A percentile compares a stretch with the other conserved stretches of the same genome.
Evolutionary conservation across 306 rosid species (phyloP).

Genomic region (Senna tora): DNA sequence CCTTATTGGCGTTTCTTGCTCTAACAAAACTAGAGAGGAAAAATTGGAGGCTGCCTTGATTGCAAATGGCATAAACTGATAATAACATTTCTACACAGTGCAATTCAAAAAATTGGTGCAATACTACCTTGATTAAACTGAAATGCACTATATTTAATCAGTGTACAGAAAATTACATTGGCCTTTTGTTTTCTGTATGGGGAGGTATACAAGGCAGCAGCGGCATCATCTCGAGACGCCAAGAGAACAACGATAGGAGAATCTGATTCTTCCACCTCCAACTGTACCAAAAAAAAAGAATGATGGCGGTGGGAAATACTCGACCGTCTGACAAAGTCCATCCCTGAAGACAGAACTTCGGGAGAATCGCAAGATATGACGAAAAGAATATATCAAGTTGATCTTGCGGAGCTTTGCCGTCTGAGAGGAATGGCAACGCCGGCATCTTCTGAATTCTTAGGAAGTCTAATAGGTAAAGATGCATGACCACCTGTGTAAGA

Average conservation of each 20-base stretch:
- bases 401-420: slow-evolving; percentile 76
- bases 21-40: slow-evolving; percentile 5
- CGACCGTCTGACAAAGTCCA: slow-evolving; percentile 45
- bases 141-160: slow-evolving; percentile 54
- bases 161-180: slow-evolving; percentile 62
- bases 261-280: slow-evolving; percentile 54
- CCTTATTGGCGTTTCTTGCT: slow-evolving; percentile 20
- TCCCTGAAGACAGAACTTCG: slow-evolving; percentile 37
- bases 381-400: slow-evolving; percentile 48
- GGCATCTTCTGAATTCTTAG: slow-evolving; percentile 84
- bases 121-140: slow-evolving; percentile 45
- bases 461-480: slow-evolving; percentile 52
- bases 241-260: slow-evolving; percentile 42
- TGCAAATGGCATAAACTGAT: slow-evolving; percentile 32
- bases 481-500: slow-evolving; percentile 53
- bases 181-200: slow-evolving; percentile 45
- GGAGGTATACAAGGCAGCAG: slow-evolving; percentile 54
- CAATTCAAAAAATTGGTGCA: slow-evolving; percentile 42
- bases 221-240: slow-evolving; percentile 47
- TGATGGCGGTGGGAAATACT: slow-evolving; percentile 39
- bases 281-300: slow-evolving; percentile 43
- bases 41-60: slow-evolving; percentile 11
- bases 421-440: slow-evolving; percentile 91
- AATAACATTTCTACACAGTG: slow-evolving; percentile 31
- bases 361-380: slow-evolving; percentile 25